Base-by-base conservation (phyloP, 805 yeast species). In the Ascoidea tarda region DNA sequence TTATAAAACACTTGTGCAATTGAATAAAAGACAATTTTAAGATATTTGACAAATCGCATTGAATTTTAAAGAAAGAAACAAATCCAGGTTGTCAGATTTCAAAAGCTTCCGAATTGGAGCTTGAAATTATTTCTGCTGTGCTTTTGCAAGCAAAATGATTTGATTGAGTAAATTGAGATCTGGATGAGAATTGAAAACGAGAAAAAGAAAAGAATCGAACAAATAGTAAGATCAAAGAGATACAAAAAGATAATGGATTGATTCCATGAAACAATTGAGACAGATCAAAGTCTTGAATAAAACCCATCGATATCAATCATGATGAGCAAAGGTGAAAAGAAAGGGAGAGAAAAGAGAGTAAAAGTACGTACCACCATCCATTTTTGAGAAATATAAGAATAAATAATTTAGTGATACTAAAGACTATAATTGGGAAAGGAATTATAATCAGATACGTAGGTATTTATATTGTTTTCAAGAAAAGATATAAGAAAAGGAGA, bases 11-110 rank as follows among this genome's bases (percentile, higher is more conserved):
- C 28, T 2, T 21, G 28, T 21, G 28, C 28, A 21, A 21, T 21
- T 21, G 28, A 21, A 21, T 21, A 21, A 21, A 21, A 21, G 28
- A 21, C 28, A 21, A 21, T 21, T 21, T 21, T 21, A 21, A 21
- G 28, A 21, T 21, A 21, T 21, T 21, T 33, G 16, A 49, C 51
- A 21, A 45, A 48, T 52, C 48, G 38, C 52, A 47, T 48, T 49
- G 52, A 51, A 49, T 49, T 48, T 2, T 50, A 42, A 47, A 33
- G 6, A 10, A 46, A 44, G 42, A 21, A 10, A 14, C 2, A 21
- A 21, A 21, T 21, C 28, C 28, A 21, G 28, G 3, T 21, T 21
- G 3, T 3, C 28, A 21, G 28, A 21, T 21, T 21, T 21, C 28
- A 21, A 21, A 3, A 21, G 28, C 28, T 21, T 21, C 28, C 28